These are phyloP conservation scores for Lolium rigidum DNA, from an alignment of 176 grass and related monocot species.

Conservation along the genomic window DNA sequence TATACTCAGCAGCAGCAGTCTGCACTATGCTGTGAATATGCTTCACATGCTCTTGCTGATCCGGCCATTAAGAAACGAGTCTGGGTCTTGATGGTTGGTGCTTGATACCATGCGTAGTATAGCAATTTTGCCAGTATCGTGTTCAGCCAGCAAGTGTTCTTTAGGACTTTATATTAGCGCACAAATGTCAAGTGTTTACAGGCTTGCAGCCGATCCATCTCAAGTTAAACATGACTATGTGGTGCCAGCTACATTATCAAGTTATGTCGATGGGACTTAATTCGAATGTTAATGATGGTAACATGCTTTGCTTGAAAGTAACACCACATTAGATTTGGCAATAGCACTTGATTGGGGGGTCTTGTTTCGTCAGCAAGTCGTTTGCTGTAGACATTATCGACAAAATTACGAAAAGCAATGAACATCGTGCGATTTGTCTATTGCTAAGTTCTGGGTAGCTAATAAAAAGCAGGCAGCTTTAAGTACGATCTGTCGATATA, in stretches of 20 bases:
- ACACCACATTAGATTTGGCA: not conserved
- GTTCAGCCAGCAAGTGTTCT: constrained; percentile 27
- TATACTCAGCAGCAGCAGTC: not conserved
- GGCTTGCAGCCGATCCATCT: not conserved
- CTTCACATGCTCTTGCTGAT: constrained; percentile 21
- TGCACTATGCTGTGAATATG: not conserved
- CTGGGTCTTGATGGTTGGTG: not conserved
- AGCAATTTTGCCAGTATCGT: not conserved
- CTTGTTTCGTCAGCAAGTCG: not conserved
- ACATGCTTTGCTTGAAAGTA: constrained; percentile 44
- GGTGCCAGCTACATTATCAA: not conserved
- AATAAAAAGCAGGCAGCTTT: too few relatives aligned
- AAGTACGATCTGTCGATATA: too few relatives aligned
- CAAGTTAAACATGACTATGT: not conserved
- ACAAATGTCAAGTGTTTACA: not conserved
- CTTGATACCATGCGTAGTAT: not conserved
- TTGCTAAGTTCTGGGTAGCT: too few relatives aligned
- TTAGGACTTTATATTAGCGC: not conserved
- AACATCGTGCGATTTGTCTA: too few relatives aligned
- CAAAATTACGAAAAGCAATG: not conserved
- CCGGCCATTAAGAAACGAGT: not conserved
- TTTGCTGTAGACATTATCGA: not conserved
- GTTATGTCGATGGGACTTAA: not conserved
- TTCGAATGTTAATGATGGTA: constrained; percentile 1
- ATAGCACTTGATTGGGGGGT: not conserved